Evolutionary conservation across 805 yeast genomes (phyloP), one percentile per base, ranked within the genome.

Genomic region (Barnettozyma vustinii): DNA sequence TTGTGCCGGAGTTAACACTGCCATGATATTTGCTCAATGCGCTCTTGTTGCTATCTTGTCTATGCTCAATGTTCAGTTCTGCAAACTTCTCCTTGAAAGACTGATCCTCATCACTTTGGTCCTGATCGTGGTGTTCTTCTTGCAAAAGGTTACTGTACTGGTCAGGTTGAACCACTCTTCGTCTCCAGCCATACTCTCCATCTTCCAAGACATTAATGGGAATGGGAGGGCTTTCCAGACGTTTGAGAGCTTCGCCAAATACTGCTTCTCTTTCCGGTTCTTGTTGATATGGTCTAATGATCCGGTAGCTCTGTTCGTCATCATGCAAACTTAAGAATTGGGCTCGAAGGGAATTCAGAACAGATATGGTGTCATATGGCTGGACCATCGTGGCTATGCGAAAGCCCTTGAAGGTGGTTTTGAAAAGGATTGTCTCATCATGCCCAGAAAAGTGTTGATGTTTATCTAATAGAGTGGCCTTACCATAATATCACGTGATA

Each of bases 171-270:
- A 18, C 9, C 19, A 19, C 47, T 47, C 27, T 49, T 40, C 13
- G 42, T 37, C 4, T 48, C 54, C 42, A 44, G 27, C 32, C 50
- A 30, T 35, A 44, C 20, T 52, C 56, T 1, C 46, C 40, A 35
- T 58, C 61, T 42, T 59, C 63, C 20, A 56, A 42, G 1, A 58
- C 60, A 21, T 63, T 63, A 9, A 61, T 46, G 1, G 66, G 66
- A n/a, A 64, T 61, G 3, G 67, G 67, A 0, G 67, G 67, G 9
- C 58, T 52, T 32, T 62, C 65, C 3, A 55, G 33, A n/a, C 54
- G 41, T 1, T 51, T 21, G 5, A 61, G 40, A 26, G 56, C 42
- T 39, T 46, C 52, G 2, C 49, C 48, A 41, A 54, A 42, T n/a
- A 39, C 35, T 16, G 30, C 49, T 15, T 43, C 50, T 16, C 43